A percentile compares a stretch with the other conserved stretches of the same genome.
Evolutionary conservation across 345 rosid species (phyloP).

Genomic region (Ceriops decandra): DNA sequence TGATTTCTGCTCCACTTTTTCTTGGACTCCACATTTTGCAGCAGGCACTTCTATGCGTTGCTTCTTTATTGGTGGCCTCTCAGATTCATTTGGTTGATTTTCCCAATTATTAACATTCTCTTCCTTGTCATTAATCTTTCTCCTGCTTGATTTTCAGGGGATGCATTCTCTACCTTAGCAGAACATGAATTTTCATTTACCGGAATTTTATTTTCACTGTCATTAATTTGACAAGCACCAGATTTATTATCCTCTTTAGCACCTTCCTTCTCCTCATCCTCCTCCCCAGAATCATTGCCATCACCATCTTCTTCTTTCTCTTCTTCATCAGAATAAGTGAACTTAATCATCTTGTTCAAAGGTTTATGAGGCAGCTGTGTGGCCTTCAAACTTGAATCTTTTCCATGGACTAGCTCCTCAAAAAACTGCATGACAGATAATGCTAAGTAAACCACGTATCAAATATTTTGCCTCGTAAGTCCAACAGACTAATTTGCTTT

Average conservation of each 20-base stretch:
- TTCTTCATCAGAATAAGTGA: slow-evolving; percentile 48
- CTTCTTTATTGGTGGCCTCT: slow-evolving; percentile 68
- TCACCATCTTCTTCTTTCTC: slow-evolving; percentile 29
- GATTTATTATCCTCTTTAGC: slow-evolving; percentile 30
- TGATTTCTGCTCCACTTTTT: slow-evolving; percentile 51
- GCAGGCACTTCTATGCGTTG: slow-evolving; percentile 45
- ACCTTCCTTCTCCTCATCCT: slow-evolving; percentile 27
- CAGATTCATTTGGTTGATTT: slow-evolving; percentile 28
- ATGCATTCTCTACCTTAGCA: slow-evolving; percentile 21
- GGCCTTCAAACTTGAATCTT: slow-evolving; percentile 31
- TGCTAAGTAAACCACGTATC: too few relatives aligned
- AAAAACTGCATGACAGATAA: not conserved
- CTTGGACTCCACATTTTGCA: slow-evolving; percentile 26
- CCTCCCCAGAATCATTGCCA: slow-evolving; percentile 26
- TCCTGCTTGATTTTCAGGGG: slow-evolving; percentile 26
- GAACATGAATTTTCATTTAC: slow-evolving; percentile 28
- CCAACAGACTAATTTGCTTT: not conserved
- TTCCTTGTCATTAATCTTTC: slow-evolving; percentile 19
- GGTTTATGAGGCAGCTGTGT: slow-evolving; percentile 47
- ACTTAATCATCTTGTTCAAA: slow-evolving; percentile 68
- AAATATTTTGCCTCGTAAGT: too few relatives aligned
- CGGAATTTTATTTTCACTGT: slow-evolving; percentile 13
- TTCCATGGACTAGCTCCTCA: slow-evolving; percentile 27
- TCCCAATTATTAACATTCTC: slow-evolving; percentile 30
- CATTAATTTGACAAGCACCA: slow-evolving; percentile 22